A percentile compares a stretch with the other conserved stretches of the same genome.
Evolutionary conservation across 768 basidiomycete genomes (phyloP).

Genomic region (Tulasnella sp.): DNA sequence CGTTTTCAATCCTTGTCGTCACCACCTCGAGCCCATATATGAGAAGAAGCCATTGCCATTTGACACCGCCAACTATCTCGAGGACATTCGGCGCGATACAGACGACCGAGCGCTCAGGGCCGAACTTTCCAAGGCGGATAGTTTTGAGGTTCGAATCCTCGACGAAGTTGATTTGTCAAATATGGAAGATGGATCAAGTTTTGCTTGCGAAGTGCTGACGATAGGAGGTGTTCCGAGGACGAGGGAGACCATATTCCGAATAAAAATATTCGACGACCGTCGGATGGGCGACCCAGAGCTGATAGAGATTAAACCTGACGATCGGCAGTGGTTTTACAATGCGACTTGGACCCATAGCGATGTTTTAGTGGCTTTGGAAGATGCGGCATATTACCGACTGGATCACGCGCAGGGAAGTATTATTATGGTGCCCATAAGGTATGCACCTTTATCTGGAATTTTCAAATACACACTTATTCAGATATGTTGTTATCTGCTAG

Average conservation of each 20-base stretch:
- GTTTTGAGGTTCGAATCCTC: background rate
- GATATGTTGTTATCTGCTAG: no score
- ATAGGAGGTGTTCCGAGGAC: background rate
- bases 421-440: conserved; percentile 2
- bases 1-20: no score
- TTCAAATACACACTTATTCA: no score
- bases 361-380: background rate
- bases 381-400: background rate
- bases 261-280: background rate
- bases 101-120: background rate
- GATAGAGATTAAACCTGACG: background rate
- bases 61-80: background rate
- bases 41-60: background rate
- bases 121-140: background rate
- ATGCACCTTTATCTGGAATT: no score
- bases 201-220: background rate
- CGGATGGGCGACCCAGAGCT: background rate
- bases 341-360: background rate
- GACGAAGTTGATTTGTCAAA: background rate
- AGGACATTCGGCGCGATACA: background rate
- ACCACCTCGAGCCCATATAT: background rate
- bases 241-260: background rate
- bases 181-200: background rate
- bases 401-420: background rate
- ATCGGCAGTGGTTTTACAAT: background rate